Percentiles rank a stretch among this genome's conserved stretches.
phyloP scores from a whole-genome alignment of 495 filamentous ascomycete genomes.

The Articulospora tetracladia region DNA sequence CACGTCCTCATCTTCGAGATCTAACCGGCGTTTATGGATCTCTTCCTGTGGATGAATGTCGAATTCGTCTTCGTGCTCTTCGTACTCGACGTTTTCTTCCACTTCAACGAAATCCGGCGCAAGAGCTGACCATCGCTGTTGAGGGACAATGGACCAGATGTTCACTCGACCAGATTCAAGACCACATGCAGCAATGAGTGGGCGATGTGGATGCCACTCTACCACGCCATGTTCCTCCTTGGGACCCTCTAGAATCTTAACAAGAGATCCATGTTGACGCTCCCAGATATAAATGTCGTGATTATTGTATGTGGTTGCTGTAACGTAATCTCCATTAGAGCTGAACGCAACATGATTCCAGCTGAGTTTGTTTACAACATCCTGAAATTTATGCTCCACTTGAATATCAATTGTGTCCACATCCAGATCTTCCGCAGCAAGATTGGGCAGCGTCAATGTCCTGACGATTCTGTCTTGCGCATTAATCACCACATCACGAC shows the following conservation, averaged over 20 bases:
- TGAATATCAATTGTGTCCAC: slow-evolving; percentile 75
- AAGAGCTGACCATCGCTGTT: slow-evolving; percentile 93
- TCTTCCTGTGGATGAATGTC: slow-evolving; percentile 96
- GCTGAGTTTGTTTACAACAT: slow-evolving; percentile 87
- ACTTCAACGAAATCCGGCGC: slow-evolving; percentile 97
- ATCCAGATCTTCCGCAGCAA: slow-evolving; percentile 50
- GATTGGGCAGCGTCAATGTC: slow-evolving; percentile 64
- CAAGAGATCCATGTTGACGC: slow-evolving; percentile 83
- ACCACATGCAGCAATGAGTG: slow-evolving; percentile 83
- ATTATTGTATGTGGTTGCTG: slow-evolving; percentile 92
- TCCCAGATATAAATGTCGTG: slow-evolving; percentile 99
- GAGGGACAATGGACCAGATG: slow-evolving; percentile 87
- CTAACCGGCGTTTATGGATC: slow-evolving; percentile 83
- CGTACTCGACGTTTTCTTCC: slow-evolving; percentile 96
- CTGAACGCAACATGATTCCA: slow-evolving; percentile 98
- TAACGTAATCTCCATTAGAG: slow-evolving; percentile 86
- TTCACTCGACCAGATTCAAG: slow-evolving; percentile 86
- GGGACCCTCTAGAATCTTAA: slow-evolving; percentile 92
- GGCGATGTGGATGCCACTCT: slow-evolving; percentile 94
- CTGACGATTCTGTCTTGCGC: slow-evolving; percentile 88
- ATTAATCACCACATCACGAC: slow-evolving; percentile 83
- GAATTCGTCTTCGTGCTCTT: slow-evolving; percentile 94
- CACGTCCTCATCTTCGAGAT: slow-evolving; percentile 84
- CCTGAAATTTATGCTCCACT: slow-evolving; percentile 97
- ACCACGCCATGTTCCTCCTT: slow-evolving; percentile 92